A percentile compares a stretch with the other conserved stretches of the same genome.
phyloP scores from a whole-genome alignment of 106 monocot genomes.

The Platanthera zijinensis region DNA sequence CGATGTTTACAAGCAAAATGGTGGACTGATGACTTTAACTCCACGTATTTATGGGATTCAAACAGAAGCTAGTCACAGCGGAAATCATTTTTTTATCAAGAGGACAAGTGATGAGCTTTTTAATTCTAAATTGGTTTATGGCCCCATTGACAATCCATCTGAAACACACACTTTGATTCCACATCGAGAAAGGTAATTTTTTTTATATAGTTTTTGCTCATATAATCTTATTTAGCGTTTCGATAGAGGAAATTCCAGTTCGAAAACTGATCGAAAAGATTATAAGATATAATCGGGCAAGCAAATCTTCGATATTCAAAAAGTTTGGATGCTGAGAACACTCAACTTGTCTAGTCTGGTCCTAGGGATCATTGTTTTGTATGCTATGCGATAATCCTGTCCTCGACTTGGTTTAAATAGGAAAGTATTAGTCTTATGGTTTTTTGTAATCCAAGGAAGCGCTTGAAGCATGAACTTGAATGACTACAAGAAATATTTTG shows the following conservation, averaged over 20 bases:
- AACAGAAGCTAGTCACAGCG: slow-evolving; percentile 76
- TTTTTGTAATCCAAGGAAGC: too few species aligned
- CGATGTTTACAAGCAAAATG: slow-evolving; percentile 45
- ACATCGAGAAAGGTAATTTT: slow-evolving; percentile 78
- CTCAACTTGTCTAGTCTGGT: too few species aligned
- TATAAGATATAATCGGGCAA: too few species aligned
- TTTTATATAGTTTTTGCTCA: background rate
- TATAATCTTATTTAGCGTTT: background rate
- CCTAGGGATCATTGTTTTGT: background rate
- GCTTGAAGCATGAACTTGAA: too few species aligned
- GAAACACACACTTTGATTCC: slow-evolving; percentile 58
- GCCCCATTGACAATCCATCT: slow-evolving; percentile 51
- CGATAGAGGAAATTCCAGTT: too few species aligned
- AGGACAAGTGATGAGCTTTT: slow-evolving; percentile 76
- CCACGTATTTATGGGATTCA: slow-evolving; percentile 70
- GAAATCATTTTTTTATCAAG: slow-evolving; percentile 81
- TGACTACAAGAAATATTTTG: too few species aligned
- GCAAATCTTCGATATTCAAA: too few species aligned
- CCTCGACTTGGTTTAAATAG: too few species aligned
- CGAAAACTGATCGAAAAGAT: too few species aligned
- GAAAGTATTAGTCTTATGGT: too few species aligned
- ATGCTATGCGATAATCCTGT: background rate
- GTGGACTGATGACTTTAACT: slow-evolving; percentile 54
- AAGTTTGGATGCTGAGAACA: too few species aligned
- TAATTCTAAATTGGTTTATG: slow-evolving; percentile 86